phyloP scores from a whole-genome alignment of 345 rosid species.

The Linum usitatissimum region DNA sequence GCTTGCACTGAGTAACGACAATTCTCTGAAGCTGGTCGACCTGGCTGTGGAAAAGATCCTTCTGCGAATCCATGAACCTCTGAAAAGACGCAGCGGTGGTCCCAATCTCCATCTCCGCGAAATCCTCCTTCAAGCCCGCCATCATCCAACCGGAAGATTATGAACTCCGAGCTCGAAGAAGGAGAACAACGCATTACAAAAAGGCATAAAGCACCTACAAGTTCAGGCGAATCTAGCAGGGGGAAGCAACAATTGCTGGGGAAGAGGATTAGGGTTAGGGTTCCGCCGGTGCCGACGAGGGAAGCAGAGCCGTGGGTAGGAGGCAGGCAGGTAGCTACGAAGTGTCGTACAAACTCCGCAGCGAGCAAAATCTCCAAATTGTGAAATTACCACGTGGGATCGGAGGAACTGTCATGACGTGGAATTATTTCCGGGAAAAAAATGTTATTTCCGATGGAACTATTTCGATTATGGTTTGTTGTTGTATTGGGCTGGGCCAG shows the following conservation, averaged over 20 bases:
- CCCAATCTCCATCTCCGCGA: slow-evolving; percentile 37
- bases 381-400: neutral
- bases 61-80: slow-evolving; percentile 56
- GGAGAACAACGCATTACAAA: slow-evolving; percentile 19
- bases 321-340: neutral
- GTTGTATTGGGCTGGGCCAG: too few species aligned
- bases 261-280: slow-evolving; percentile 12
- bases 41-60: slow-evolving; percentile 68
- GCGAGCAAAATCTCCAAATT: neutral
- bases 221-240: neutral
- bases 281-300: neutral
- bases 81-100: slow-evolving; percentile 52
- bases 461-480: too few species aligned
- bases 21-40: slow-evolving; percentile 71
- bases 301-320: neutral
- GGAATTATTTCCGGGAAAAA: too few species aligned
- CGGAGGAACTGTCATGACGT: neutral
- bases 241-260: neutral
- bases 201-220: neutral
- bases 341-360: neutral
- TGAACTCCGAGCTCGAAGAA: slow-evolving; percentile 2
- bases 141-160: slow-evolving; percentile 13
- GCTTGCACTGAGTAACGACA: slow-evolving; percentile 78
- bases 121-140: slow-evolving; percentile 18
- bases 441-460: too few species aligned